phyloP scores from a whole-genome alignment of 805 yeast genomes.

The Zygoascus tannicola region DNA sequence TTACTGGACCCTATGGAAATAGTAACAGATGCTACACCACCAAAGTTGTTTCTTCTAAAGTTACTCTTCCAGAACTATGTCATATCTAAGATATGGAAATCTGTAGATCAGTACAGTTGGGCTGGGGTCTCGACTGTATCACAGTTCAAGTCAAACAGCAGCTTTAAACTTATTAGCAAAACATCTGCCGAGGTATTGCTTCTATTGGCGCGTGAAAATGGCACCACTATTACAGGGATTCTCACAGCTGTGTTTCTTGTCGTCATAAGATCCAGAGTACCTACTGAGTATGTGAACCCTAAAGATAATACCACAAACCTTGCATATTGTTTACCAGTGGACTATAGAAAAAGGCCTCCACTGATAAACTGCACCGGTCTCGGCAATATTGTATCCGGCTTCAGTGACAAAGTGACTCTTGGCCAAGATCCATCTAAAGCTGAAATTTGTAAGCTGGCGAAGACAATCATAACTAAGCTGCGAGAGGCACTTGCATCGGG shows the following conservation, averaged over 20 bases:
- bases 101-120: conserved; percentile 4
- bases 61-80: conserved; percentile 1
- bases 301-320: neutral
- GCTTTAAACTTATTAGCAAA: conserved; percentile 3
- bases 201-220: conserved; percentile 1
- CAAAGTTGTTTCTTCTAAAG: conserved; percentile 4
- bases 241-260: conserved; percentile 9
- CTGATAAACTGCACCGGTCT: conserved; percentile 1
- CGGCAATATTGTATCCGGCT: conserved; percentile 12
- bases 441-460: conserved; percentile 1
- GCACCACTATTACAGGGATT: conserved; percentile 9
- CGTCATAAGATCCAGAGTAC: neutral
- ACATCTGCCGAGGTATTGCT: conserved; percentile 6
- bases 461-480: neutral
- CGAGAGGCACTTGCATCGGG: neutral
- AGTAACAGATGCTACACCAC: conserved; percentile 7
- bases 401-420: neutral
- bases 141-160: conserved; percentile 8
- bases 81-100: neutral
- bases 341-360: conserved; percentile 11
- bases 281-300: conserved; percentile 5
- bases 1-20: conserved; percentile 6
- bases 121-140: conserved; percentile 5
- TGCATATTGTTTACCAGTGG: conserved; percentile 8
- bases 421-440: neutral